Evolutionary conservation across 192 early-diverging fungal genomes (phyloP).

Genomic region (Coemansia guatemalensis): DNA sequence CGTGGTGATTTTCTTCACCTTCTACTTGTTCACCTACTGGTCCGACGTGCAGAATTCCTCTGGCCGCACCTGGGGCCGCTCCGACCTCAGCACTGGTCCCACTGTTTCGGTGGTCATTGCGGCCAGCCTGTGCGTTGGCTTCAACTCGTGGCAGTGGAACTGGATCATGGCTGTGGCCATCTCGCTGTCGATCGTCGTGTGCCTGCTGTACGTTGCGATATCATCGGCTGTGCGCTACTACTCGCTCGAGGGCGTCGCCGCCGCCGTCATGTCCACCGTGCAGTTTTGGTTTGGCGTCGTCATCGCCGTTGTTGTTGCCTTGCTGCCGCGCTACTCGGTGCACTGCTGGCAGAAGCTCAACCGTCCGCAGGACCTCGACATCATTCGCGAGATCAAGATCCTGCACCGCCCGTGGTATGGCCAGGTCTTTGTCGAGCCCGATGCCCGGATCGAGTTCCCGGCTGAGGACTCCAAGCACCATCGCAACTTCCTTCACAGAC

Average conservation of each 20-base stretch:
- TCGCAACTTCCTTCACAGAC: slow-evolving; percentile 2
- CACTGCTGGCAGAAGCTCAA: slow-evolving; percentile 67
- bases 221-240: slow-evolving; percentile 62
- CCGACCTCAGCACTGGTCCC: slow-evolving; percentile 77
- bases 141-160: slow-evolving; percentile 86
- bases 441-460: slow-evolving; percentile 22
- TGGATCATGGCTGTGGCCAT: slow-evolving; percentile 70
- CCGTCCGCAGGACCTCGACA: slow-evolving; percentile 65
- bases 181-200: slow-evolving; percentile 62
- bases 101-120: slow-evolving; percentile 76
- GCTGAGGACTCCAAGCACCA: slow-evolving; percentile 21
- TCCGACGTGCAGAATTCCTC: slow-evolving; percentile 52
- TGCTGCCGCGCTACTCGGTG: slow-evolving; percentile 69
- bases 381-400: slow-evolving; percentile 60
- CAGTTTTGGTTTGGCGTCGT: slow-evolving; percentile 76
- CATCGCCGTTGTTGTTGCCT: slow-evolving; percentile 65
- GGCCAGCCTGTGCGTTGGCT: slow-evolving; percentile 75
- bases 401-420: slow-evolving; percentile 55
- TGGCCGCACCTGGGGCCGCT: slow-evolving; percentile 58
- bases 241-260: slow-evolving; percentile 69
- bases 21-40: slow-evolving; percentile 61
- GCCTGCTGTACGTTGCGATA: slow-evolving; percentile 65
- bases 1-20: slow-evolving; percentile 79
- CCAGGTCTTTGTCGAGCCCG: slow-evolving; percentile 52
- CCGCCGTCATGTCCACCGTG: slow-evolving; percentile 61